A percentile compares a stretch with the other conserved stretches of the same genome.
Evolutionary conservation across 495 filamentous ascomycete species (phyloP).

Genomic region (Xylaria venustula): DNA sequence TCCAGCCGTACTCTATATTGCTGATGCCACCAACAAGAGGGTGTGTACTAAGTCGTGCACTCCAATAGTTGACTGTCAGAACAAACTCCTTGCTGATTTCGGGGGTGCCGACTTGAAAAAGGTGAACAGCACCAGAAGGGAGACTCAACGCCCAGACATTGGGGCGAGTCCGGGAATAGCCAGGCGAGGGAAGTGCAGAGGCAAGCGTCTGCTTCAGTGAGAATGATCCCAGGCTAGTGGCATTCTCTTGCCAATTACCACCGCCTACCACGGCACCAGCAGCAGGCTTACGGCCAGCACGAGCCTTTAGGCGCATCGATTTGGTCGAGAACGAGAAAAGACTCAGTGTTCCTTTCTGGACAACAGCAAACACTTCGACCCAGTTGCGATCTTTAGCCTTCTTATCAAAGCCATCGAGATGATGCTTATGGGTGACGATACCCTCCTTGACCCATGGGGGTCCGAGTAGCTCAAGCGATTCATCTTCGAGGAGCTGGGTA

Average conservation of each 20-base stretch:
- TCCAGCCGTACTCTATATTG: slow-evolving; percentile 98
- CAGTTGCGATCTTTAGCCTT: slow-evolving; percentile 89
- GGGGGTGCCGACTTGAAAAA: slow-evolving; percentile 94
- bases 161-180: slow-evolving; percentile 85
- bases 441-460: slow-evolving; percentile 98
- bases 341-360: slow-evolving; percentile 93
- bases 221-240: slow-evolving; percentile 82
- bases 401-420: slow-evolving; percentile 85
- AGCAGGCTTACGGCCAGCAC: slow-evolving; percentile 44
- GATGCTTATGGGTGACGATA: slow-evolving; percentile 92
- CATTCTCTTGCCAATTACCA: slow-evolving; percentile 96
- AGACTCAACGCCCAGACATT: slow-evolving; percentile 95
- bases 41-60: slow-evolving; percentile 86
- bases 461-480: slow-evolving; percentile 82
- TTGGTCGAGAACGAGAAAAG: slow-evolving; percentile 89
- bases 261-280: slow-evolving; percentile 67
- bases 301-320: slow-evolving; percentile 64
- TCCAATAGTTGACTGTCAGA: slow-evolving; percentile 96
- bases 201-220: slow-evolving; percentile 90
- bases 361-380: slow-evolving; percentile 95
- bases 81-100: slow-evolving; percentile 96
- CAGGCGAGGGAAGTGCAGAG: slow-evolving; percentile 81
- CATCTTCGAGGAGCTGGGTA: slow-evolving; percentile 82
- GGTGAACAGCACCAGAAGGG: slow-evolving; percentile 88
- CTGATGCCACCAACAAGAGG: slow-evolving; percentile 88